Conservation (phyloP, 352 stramenopile species). For the Pythium coloratum region DNA sequence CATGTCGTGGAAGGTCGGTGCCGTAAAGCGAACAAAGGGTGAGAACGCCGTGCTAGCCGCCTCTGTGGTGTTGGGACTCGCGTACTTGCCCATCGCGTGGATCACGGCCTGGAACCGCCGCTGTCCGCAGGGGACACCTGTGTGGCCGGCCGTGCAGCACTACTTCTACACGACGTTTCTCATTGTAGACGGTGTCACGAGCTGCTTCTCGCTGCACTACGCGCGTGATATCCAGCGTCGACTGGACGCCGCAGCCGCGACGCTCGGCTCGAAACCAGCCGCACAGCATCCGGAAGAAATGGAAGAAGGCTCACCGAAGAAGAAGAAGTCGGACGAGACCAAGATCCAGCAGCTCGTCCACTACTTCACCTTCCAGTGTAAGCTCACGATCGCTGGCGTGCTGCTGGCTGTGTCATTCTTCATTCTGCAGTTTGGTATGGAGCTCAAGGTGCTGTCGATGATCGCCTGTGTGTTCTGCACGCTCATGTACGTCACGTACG, state of each 20-base stretch:
- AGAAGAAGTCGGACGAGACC: not conserved
- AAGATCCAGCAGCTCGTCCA: constrained; percentile 6
- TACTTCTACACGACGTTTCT: constrained; percentile 20
- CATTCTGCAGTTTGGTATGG: constrained; percentile 12
- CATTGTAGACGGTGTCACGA: constrained; percentile 10
- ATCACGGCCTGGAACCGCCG: constrained; percentile 19
- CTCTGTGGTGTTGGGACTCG: not conserved
- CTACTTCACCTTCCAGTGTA: constrained; percentile 14
- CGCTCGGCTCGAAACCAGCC: not conserved
- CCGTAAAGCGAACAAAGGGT: constrained; percentile 3
- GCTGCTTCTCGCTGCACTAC: constrained; percentile 16
- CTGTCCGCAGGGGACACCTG: constrained; percentile 8
- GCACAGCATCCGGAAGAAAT: not conserved
- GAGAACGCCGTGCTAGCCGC: constrained; percentile 6
- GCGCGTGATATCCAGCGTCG: constrained; percentile 14
- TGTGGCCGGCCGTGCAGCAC: constrained; percentile 15
- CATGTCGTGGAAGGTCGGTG: constrained; percentile 2
- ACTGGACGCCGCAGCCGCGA: not conserved
- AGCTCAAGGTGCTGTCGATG: constrained; percentile 4
- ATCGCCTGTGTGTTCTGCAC: constrained; percentile 17
- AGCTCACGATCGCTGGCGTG: constrained; percentile 12
- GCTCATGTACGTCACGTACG: constrained; percentile 17
- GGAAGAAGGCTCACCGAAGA: not conserved
- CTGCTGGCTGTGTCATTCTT: constrained; percentile 4
- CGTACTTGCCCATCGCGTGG: constrained; percentile 14